Evolutionary conservation across 345 rosid species (phyloP).

Genomic region (Murraya paniculata): DNA sequence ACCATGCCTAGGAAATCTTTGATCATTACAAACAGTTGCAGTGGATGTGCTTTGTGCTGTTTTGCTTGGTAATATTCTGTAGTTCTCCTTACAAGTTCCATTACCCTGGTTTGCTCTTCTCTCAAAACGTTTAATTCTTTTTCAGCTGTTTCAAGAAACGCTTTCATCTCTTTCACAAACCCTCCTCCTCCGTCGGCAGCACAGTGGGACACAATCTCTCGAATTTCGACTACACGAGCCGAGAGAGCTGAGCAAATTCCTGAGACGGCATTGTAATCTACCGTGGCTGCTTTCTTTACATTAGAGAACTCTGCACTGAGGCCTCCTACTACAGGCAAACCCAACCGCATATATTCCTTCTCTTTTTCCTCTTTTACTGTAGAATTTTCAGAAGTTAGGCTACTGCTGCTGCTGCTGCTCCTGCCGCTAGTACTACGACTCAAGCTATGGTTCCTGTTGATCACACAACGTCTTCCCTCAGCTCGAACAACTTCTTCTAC

Average conservation of each 20-base stretch:
- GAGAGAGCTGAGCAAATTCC: conserved; percentile 45
- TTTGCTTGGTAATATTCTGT: conserved; percentile 75
- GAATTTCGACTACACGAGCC: conserved; percentile 46
- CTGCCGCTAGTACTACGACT: conserved; percentile 35
- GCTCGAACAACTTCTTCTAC: conserved; percentile 76
- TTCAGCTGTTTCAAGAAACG: conserved; percentile 57
- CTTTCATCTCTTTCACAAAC: conserved; percentile 54
- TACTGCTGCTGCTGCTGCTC: conserved; percentile 18
- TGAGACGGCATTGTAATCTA: conserved; percentile 47
- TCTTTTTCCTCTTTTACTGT: conserved; percentile 51
- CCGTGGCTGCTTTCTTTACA: conserved; percentile 75
- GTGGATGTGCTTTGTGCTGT: conserved; percentile 38
- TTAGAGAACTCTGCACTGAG: conserved; percentile 67
- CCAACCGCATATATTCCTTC: conserved; percentile 59
- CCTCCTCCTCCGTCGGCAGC: conserved; percentile 30
- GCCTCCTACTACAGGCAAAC: conserved; percentile 77
- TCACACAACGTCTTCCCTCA: conserved; percentile 72
- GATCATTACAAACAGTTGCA: conserved; percentile 63
- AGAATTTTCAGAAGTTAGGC: conserved; percentile 17
- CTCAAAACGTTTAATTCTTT: conserved; percentile 44
- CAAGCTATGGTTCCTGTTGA: conserved; percentile 46
- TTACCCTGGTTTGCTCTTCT: conserved; percentile 52
- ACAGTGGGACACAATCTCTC: conserved; percentile 30
- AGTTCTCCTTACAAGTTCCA: conserved; percentile 66
- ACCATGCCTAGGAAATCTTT: conserved; percentile 77